Evolutionary conservation across 192 early-diverging fungal species (phyloP).

Genomic region (Powellomyces hirtus): DNA sequence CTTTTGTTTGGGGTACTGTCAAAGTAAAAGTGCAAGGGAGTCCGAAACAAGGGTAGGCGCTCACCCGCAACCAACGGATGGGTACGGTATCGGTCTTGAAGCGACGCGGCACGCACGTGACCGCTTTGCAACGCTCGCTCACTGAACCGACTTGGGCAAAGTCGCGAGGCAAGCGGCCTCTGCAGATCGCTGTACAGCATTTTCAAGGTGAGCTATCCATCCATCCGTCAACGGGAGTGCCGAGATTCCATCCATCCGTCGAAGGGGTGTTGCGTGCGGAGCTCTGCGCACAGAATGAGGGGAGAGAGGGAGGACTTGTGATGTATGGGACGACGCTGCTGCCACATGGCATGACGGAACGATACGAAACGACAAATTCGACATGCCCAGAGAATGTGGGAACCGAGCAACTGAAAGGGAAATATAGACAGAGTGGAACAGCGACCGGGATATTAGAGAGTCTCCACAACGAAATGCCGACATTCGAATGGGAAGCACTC

Average conservation of each 20-base stretch:
- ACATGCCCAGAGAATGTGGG: background rate
- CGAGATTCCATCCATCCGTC: background rate
- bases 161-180: too few species aligned
- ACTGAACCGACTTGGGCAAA: too few species aligned
- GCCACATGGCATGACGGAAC: background rate
- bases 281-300: background rate
- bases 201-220: constrained; percentile 1
- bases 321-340: background rate
- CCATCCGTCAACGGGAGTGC: too few species aligned
- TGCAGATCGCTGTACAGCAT: too few species aligned
- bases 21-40: too few species aligned
- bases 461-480: background rate
- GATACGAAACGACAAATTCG: background rate
- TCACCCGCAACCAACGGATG: too few species aligned
- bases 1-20: too few species aligned
- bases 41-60: too few species aligned
- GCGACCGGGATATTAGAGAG: background rate
- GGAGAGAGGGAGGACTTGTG: background rate
- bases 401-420: background rate
- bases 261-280: background rate
- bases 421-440: background rate
- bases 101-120: too few species aligned
- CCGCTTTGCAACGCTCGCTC: too few species aligned
- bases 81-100: too few species aligned
- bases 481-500: background rate